Evolutionary conservation across 78 protist species (phyloP), one percentile per base, ranked within the genome.

Genomic region (Dictyostelium brefeldianum): DNA sequence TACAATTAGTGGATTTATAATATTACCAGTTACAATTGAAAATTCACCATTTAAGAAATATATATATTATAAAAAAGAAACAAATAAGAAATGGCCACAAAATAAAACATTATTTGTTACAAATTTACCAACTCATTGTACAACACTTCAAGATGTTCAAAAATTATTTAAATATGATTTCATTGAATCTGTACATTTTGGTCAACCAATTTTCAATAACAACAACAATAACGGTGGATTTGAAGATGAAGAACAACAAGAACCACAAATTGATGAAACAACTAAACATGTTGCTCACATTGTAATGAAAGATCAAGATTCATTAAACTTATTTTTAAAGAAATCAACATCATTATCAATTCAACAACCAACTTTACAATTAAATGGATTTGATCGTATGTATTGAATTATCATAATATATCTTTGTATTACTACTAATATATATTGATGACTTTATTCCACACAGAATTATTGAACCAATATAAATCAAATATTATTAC

Each of bases 61-160:
- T 56, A 59, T 87, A n/a, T 87, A 87, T 25, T 29, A 46, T 43
- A 87, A 77, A 78, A 87, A 87, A 62, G 93, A 87, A 36, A 87
- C 93, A 5, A 25, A n/a, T 9, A 87, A 87, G 84, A 87, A 87
- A 65, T 87, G 84, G 83, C 93, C 93, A 64, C 51, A 43, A 17
- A 77, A 77, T 31, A 74, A 48, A 18, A 87, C 93, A 1, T 18
- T 87, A 36, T 87, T 87, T 51, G 67, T 87, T 46, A 48, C 79
- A 14, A 87, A 87, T 64, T 54, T 87, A 64, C 93, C 93, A 62
- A 41, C 25, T 14, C 20, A 46, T 22, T 87, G 93, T 50, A 67
- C 8, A 29, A 48, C 69, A 4, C n/a, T 87, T 0, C 29, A 53
- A 11, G 75, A 56, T 51, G 20, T 87, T 31, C 47, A 77, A 36